Evolutionary conservation across 2,329 filamentous ascomycete genomes (phyloP).

Genomic region (Penicillium sp.): DNA sequence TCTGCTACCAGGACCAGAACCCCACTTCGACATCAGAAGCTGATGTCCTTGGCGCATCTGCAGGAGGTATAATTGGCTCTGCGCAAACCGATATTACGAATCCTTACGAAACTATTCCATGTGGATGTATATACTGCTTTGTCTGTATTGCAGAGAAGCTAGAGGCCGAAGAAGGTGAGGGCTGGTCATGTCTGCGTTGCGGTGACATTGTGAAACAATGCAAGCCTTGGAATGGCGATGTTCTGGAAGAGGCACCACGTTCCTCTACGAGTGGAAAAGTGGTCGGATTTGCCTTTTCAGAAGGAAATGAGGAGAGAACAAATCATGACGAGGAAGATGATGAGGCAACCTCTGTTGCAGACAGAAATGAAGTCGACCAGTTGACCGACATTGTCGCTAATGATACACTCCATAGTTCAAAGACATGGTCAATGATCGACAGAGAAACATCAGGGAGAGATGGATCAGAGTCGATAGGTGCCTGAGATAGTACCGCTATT

Average conservation of each 20-base stretch:
- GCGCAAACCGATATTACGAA: slow-evolving; percentile 93
- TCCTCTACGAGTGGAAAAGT: slow-evolving; percentile 35
- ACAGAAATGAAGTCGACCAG: slow-evolving; percentile 17
- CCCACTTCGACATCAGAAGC: slow-evolving; percentile 65
- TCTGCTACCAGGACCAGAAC: slow-evolving; percentile 94
- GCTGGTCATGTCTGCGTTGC: slow-evolving; percentile 87
- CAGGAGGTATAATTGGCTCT: slow-evolving; percentile 77
- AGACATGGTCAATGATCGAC: slow-evolving; percentile 35
- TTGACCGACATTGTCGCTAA: slow-evolving; percentile 25
- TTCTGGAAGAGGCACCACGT: slow-evolving; percentile 51
- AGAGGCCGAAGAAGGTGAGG: slow-evolving; percentile 89
- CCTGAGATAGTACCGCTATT: not conserved
- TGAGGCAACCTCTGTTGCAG: slow-evolving; percentile 15
- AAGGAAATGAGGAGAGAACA: slow-evolving; percentile 17
- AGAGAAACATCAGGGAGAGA: slow-evolving; percentile 7
- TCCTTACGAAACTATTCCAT: slow-evolving; percentile 86
- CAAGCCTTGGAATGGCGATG: slow-evolving; percentile 86
- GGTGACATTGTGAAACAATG: slow-evolving; percentile 80
- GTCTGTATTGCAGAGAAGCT: slow-evolving; percentile 87
- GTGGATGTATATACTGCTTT: slow-evolving; percentile 92
- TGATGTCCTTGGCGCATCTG: slow-evolving; percentile 68
- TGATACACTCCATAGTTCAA: slow-evolving; percentile 33
- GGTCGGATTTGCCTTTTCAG: slow-evolving; percentile 39
- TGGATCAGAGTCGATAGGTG: not conserved
- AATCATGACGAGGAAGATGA: slow-evolving; percentile 15